These are phyloP conservation scores for Termitomyces sp. DNA, from an alignment of 768 basidiomycete genomes.

Conservation along the genomic window DNA sequence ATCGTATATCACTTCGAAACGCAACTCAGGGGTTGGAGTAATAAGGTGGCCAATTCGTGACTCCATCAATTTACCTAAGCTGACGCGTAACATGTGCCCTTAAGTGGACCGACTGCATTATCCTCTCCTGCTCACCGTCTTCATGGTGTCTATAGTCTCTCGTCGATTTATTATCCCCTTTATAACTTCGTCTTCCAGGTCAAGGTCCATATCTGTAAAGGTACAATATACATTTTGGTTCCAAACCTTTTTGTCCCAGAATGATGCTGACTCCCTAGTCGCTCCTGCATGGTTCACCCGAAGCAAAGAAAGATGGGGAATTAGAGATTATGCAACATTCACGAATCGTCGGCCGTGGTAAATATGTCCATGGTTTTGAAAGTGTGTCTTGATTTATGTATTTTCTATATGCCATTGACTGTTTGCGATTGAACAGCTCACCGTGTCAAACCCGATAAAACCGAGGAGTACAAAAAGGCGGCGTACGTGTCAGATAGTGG, in stretches of 20 bases:
- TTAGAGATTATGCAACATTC: constrained; percentile 78
- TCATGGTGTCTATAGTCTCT: constrained; percentile 26
- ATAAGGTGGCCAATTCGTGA: neutral
- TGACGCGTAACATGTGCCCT: neutral
- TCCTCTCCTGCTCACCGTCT: neutral
- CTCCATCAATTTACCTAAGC: constrained; percentile 1
- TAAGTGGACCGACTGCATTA: neutral
- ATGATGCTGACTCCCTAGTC: constrained; percentile 42
- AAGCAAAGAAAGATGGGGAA: constrained; percentile 82
- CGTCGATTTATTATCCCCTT: constrained; percentile 22
- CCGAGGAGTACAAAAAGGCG: constrained; percentile 81
- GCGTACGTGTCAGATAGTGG: constrained; percentile 54
- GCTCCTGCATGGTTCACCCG: constrained; percentile 88
- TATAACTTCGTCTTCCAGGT: constrained; percentile 20
- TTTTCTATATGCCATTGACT: neutral
- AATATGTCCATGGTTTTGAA: constrained; percentile 90
- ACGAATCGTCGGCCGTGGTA: constrained; percentile 83
- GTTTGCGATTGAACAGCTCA: constrained; percentile 51
- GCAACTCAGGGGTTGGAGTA: neutral
- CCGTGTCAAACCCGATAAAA: constrained; percentile 74
- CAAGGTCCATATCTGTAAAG: constrained; percentile 60
- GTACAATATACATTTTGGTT: constrained; percentile 27
- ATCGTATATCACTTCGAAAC: neutral
- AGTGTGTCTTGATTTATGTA: constrained; percentile 38
- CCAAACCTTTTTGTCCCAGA: constrained; percentile 6